A percentile compares a stretch with the other conserved stretches of the same genome.
These are phyloP conservation scores for Fallopia convolvulus DNA, from an alignment of 148 eudicot genomes.

Conservation along the genomic window DNA sequence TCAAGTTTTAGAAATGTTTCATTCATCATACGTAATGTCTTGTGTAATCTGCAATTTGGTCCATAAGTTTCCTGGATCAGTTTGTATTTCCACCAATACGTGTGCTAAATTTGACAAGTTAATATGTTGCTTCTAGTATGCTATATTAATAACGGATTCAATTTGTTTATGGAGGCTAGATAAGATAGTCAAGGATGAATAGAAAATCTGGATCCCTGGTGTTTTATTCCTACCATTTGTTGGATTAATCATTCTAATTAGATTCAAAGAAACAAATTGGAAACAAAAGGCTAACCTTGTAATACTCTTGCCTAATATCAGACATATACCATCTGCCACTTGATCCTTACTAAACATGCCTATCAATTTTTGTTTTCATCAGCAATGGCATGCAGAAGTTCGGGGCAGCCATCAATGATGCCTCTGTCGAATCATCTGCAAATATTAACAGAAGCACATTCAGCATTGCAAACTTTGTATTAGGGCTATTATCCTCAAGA, in stretches of 20 bases:
- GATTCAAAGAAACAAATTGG: not conserved
- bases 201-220: not conserved
- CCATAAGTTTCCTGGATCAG: not conserved
- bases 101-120: not conserved
- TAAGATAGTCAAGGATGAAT: not conserved
- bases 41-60: not conserved
- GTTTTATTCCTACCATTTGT: not conserved
- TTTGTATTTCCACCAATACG: not conserved
- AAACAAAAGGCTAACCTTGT: not conserved
- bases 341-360: not conserved
- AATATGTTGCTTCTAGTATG: too few species aligned
- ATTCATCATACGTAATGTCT: not conserved
- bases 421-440: constrained; percentile 24
- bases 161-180: not conserved
- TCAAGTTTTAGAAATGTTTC: not conserved
- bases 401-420: constrained; percentile 22
- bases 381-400: constrained; percentile 50
- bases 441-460: constrained; percentile 27
- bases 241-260: not conserved
- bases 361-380: constrained; percentile 12
- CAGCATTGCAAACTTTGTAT: constrained; percentile 50
- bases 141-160: not conserved
- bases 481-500: constrained; percentile 59
- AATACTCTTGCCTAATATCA: not conserved
- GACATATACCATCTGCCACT: not conserved